A percentile compares a stretch with the other conserved stretches of the same genome.
Evolutionary conservation across 2,329 filamentous ascomycete genomes (phyloP).

Genomic region (Epichloe coenophiala): DNA sequence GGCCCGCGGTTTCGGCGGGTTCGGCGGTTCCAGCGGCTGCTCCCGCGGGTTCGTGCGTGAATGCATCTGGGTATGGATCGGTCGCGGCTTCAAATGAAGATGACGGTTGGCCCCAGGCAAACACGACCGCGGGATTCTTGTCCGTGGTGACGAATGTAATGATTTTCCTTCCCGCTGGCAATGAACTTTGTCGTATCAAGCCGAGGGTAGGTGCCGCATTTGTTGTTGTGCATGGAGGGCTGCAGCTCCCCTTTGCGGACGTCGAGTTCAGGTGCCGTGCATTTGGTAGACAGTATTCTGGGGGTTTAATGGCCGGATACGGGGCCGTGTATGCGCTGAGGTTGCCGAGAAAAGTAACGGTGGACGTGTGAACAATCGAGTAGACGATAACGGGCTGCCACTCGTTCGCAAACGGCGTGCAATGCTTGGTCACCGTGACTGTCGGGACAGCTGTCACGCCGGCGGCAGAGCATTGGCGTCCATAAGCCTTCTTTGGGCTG

Average conservation of each 20-base stretch:
- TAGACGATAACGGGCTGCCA: conserved; percentile 23
- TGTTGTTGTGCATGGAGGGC: too few species aligned
- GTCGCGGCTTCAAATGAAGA: conserved; percentile 20
- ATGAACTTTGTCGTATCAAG: background rate
- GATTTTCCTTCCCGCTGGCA: background rate
- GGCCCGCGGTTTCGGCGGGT: conserved; percentile 2
- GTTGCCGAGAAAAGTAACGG: conserved; percentile 34
- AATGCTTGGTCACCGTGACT: conserved; percentile 12
- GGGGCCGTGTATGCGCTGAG: conserved; percentile 32
- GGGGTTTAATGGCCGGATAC: conserved; percentile 27
- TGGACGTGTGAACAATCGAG: conserved; percentile 34
- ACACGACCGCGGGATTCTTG: conserved; percentile 39
- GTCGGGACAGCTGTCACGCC: background rate
- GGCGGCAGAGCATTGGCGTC: background rate
- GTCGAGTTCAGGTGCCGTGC: too few species aligned
- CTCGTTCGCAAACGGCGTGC: conserved; percentile 17
- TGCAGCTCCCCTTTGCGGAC: too few species aligned
- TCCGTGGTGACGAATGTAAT: conserved; percentile 38
- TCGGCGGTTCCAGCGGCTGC: background rate
- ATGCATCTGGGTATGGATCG: conserved; percentile 1
- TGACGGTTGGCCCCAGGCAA: conserved; percentile 24
- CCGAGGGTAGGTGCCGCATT: too few species aligned
- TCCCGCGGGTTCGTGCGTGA: conserved; percentile 9
- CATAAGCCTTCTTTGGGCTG: too few species aligned
- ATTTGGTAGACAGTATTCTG: conserved; percentile 19